A percentile compares a stretch with the other conserved stretches of the same genome.
These are phyloP conservation scores for Brassica nigra DNA, from an alignment of 345 rosid genomes.

Conservation along the genomic window DNA sequence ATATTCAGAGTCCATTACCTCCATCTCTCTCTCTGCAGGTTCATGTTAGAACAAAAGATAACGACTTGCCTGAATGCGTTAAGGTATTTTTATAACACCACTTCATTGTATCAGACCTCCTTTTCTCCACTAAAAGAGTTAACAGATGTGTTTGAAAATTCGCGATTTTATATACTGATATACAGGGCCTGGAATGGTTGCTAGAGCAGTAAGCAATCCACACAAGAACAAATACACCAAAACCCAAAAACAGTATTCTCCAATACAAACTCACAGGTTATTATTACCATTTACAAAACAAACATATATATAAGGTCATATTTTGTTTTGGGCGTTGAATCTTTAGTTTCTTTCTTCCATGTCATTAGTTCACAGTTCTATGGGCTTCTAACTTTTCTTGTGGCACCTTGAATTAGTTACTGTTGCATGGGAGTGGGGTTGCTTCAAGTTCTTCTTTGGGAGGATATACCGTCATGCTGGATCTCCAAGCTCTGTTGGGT, in stretches of 20 bases:
- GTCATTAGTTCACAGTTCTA: not conserved
- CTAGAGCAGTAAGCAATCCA: constrained; percentile 39
- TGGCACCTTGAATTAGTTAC: constrained; percentile 37
- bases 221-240: not conserved
- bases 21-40: constrained; percentile 46
- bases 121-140: not conserved
- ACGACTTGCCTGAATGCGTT: constrained; percentile 70
- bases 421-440: constrained; percentile 50
- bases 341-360: not conserved
- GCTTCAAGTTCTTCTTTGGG: constrained; percentile 53
- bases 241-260: constrained; percentile 26
- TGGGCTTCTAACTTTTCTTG: constrained; percentile 1
- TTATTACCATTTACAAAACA: not conserved
- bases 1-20: not conserved
- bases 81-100: constrained; percentile 48
- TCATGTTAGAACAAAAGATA: constrained; percentile 69
- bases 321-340: too few relatives aligned
- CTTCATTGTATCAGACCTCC: not conserved
- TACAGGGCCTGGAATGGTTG: constrained; percentile 67
- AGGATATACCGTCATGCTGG: constrained; percentile 46
- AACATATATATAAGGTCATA: too few relatives aligned
- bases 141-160: not conserved
- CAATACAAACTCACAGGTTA: constrained; percentile 24
- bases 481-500: constrained; percentile 33
- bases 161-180: constrained; percentile 26